Percentiles rank a stretch among this genome's conserved stretches.
These are phyloP conservation scores for Dioscorea dumetorum DNA, from an alignment of 106 monocot species.

Conservation along the genomic window DNA sequence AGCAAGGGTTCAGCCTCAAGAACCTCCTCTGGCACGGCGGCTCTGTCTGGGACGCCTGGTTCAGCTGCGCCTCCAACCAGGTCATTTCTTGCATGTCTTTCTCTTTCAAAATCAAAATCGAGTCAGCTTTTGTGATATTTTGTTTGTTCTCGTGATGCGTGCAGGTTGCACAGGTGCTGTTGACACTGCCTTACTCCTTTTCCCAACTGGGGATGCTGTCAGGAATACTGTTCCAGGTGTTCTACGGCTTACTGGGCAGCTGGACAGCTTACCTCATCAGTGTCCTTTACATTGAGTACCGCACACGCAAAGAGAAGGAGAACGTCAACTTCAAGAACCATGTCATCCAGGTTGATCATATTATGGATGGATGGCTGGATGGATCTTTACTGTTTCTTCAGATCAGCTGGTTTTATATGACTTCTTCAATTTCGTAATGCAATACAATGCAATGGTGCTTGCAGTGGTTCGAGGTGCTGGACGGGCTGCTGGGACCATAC, in stretches of 20 bases:
- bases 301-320: conserved; percentile 55
- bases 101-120: too few relatives aligned
- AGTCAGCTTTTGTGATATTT: too few relatives aligned
- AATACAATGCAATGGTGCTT: too few relatives aligned
- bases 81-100: neutral
- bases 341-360: conserved; percentile 27
- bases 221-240: conserved; percentile 42
- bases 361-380: too few relatives aligned
- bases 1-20: conserved; percentile 16
- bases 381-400: too few relatives aligned
- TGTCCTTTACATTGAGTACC: conserved; percentile 58
- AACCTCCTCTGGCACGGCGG: conserved; percentile 45
- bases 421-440: too few relatives aligned
- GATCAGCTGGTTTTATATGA: too few relatives aligned
- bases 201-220: conserved; percentile 61
- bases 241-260: conserved; percentile 60
- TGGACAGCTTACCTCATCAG: conserved; percentile 72
- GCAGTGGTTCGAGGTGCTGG: conserved; percentile 71
- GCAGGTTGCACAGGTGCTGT: conserved; percentile 63
- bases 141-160: neutral
- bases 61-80: conserved; percentile 53
- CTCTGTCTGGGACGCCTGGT: conserved; percentile 49
- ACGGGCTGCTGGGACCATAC: conserved; percentile 39
- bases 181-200: conserved; percentile 65
- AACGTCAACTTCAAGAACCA: conserved; percentile 61